Evolutionary conservation across 2,329 filamentous ascomycete genomes (phyloP).

Genomic region (Penicillium digitatum): DNA sequence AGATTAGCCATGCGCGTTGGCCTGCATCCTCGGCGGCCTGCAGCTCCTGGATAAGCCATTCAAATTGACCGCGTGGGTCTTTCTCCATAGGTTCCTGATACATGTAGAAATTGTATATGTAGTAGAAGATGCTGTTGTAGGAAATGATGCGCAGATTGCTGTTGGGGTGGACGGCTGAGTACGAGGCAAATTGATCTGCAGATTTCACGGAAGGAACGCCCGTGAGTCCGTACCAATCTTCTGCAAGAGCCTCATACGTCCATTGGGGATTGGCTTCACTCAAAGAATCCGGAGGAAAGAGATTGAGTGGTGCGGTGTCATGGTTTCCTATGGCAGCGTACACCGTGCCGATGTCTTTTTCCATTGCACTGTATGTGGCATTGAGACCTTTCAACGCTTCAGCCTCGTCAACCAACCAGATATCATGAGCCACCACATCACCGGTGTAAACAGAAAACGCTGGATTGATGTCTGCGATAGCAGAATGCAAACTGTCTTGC

Average conservation of each 20-base stretch:
- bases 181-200: constrained; percentile 46
- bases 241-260: constrained; percentile 51
- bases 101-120: constrained; percentile 56
- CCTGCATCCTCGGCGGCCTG: constrained; percentile 50
- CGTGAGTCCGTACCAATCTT: constrained; percentile 50
- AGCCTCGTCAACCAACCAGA: constrained; percentile 37
- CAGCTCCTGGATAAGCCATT: constrained; percentile 54
- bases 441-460: constrained; percentile 59
- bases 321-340: constrained; percentile 58
- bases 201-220: constrained; percentile 35
- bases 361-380: constrained; percentile 49
- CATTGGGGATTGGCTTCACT: constrained; percentile 46
- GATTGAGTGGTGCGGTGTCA: constrained; percentile 53
- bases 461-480: constrained; percentile 43
- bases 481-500: constrained; percentile 51
- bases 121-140: constrained; percentile 58
- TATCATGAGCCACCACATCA: constrained; percentile 53
- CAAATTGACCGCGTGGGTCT: constrained; percentile 52
- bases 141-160: constrained; percentile 56
- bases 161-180: constrained; percentile 46
- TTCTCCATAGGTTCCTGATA: constrained; percentile 50
- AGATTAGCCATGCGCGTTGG: constrained; percentile 56
- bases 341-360: constrained; percentile 41
- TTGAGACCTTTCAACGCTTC: constrained; percentile 40
- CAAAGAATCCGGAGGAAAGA: constrained; percentile 45